Evolutionary conservation across 192 early-diverging fungal genomes (phyloP).

Genomic region (Coemansia sp.): DNA sequence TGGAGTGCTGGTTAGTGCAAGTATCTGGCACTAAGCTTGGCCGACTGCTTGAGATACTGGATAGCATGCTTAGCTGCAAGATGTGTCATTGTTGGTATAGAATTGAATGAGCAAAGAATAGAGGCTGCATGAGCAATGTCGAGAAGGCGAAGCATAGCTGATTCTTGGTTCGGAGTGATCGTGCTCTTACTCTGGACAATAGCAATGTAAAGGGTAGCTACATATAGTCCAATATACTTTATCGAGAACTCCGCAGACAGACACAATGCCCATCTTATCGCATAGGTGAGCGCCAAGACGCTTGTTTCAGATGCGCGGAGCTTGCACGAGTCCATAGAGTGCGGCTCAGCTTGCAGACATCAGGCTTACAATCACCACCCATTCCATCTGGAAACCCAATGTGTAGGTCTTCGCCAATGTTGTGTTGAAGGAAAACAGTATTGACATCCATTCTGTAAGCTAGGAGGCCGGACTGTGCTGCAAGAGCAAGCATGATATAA

Average conservation of each 20-base stretch:
- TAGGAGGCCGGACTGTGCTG: background rate
- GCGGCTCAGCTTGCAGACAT: background rate
- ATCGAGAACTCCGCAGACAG: background rate
- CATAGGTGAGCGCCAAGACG: background rate
- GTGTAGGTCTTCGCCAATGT: conserved; percentile 3
- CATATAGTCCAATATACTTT: too few relatives aligned
- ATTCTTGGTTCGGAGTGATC: background rate
- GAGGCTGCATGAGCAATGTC: background rate
- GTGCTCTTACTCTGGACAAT: background rate
- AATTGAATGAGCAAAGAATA: background rate
- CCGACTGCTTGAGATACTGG: too few relatives aligned
- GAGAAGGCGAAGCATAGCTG: background rate
- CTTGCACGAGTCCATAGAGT: conserved; percentile 12
- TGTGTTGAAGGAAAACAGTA: background rate
- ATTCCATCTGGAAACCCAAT: conserved; percentile 6
- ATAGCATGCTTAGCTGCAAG: background rate
- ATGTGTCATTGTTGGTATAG: background rate
- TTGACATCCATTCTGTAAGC: too few relatives aligned
- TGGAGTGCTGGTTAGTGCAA: background rate
- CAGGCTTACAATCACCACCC: background rate
- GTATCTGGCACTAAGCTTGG: background rate
- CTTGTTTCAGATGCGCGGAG: conserved; percentile 2
- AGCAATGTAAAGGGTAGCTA: background rate
- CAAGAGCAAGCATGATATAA: background rate
- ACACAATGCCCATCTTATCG: background rate